Base-by-base conservation (phyloP, 2,329 filamentous ascomycete species). In the Penicillium sp. region DNA sequence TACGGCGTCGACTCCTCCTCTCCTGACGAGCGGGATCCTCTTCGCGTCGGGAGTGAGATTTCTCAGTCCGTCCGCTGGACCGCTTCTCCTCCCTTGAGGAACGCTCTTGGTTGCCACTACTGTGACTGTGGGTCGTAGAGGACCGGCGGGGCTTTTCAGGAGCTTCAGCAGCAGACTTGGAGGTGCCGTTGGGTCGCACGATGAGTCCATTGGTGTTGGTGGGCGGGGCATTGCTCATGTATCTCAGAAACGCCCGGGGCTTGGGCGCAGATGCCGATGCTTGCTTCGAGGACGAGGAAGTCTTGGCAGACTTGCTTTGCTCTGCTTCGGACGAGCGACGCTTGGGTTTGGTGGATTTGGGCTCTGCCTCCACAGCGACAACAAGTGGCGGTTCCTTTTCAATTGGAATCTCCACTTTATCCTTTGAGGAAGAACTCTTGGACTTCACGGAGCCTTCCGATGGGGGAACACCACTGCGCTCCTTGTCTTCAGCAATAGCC, bases 201-300 rank as follows among this genome's bases (percentile, higher is more conserved):
- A 79, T 68, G n/a, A 75, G 78, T 0, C 72, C 74, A 33, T 75
- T 74, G 19, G 75, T 78, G 55, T 80, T 44, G 42, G 54, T 75
- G 5, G 78, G 79, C 45, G 78, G 72, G n/a, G 76, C 80, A 17
- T 73, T 73, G 17, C 73, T 75, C 69, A 80, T 75, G 58, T 75
- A 79, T 30, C 73, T 72, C 38, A 77, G 61, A 62, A 75, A 75
- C 42, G 72, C 70, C 22, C 61, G 70, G 12, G 66, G 65, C 12
- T 62, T 62, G 13, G 70, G 62, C 2, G 65, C 37, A 3, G 71
- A 63, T 17, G 67, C 54, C 7, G 71, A 61, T 6, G 59, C 56
- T 28, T 68, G 63, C 61, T 72, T 76, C 4, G 77, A 75, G 8
- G 74, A 73, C 15, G 72, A 70, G 19, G 68, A 62, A 24, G 62